Evolutionary conservation across 2,329 filamentous ascomycete genomes (phyloP).

Genomic region (Fusarium pseudograminearum): DNA sequence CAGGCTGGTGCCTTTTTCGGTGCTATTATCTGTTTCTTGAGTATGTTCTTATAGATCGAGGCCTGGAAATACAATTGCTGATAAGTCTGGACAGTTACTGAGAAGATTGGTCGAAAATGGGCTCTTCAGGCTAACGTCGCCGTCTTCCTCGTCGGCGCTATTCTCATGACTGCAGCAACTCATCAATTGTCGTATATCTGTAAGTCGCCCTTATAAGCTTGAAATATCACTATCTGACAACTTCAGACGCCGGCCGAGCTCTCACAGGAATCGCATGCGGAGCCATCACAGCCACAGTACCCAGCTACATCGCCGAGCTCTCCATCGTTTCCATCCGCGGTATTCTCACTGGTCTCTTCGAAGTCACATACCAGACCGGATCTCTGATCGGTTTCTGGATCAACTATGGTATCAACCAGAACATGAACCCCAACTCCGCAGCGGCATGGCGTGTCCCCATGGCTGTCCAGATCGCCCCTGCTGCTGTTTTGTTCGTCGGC

Average conservation of each 20-base stretch:
- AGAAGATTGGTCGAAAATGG: conserved; percentile 63
- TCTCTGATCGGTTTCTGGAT: conserved; percentile 65
- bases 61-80: not conserved
- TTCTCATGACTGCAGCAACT: conserved; percentile 58
- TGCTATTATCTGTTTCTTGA: conserved; percentile 60
- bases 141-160: conserved; percentile 59
- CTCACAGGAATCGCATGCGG: conserved; percentile 69
- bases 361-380: conserved; percentile 67
- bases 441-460: conserved; percentile 63
- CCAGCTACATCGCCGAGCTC: conserved; percentile 73
- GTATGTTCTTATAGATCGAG: conserved; percentile 33
- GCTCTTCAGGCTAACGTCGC: conserved; percentile 60
- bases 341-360: conserved; percentile 66
- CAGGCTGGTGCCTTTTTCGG: conserved; percentile 66
- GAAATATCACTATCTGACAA: not conserved
- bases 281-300: conserved; percentile 69
- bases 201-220: conserved; percentile 10
- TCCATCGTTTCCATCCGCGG: conserved; percentile 70
- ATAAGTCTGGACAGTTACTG: conserved; percentile 52
- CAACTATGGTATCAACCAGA: conserved; percentile 59
- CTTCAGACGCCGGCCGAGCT: conserved; percentile 66
- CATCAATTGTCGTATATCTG: conserved; percentile 59
- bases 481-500: conserved; percentile 57
- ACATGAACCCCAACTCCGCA: conserved; percentile 50
- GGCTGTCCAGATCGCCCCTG: conserved; percentile 60